A percentile compares a stretch with the other conserved stretches of the same genome.
phyloP scores from a whole-genome alignment of 2,329 filamentous ascomycete genomes.

The Fusarium sp. region DNA sequence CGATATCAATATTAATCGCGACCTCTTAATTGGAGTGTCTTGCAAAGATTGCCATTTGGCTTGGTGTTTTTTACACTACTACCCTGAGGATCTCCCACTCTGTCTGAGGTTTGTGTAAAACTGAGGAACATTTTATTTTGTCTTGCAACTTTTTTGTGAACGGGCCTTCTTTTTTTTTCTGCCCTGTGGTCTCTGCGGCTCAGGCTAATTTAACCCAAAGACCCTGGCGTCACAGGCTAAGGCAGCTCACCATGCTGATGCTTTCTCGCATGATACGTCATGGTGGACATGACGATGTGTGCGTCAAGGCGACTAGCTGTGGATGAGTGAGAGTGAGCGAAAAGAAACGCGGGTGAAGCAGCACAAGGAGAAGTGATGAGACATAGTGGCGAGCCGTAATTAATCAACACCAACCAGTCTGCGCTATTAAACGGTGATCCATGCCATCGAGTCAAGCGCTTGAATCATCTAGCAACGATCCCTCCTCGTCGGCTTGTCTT shows the following conservation, averaged over 20 bases:
- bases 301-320: constrained; percentile 6
- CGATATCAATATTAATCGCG: constrained; percentile 21
- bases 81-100: background rate
- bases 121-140: background rate
- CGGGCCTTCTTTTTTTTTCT: background rate
- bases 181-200: constrained; percentile 16
- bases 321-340: constrained; percentile 1
- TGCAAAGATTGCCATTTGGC: background rate
- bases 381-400: constrained; percentile 19
- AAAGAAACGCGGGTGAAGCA: background rate
- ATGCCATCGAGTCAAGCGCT: constrained; percentile 21
- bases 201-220: constrained; percentile 15
- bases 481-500: background rate
- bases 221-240: constrained; percentile 31
- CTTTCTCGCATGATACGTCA: constrained; percentile 28
- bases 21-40: constrained; percentile 11
- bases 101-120: background rate
- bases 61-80: background rate
- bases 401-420: constrained; percentile 8
- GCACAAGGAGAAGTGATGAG: constrained; percentile 3
- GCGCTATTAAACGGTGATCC: constrained; percentile 22
- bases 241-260: constrained; percentile 10
- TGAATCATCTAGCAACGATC: constrained; percentile 8
- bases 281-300: constrained; percentile 31
- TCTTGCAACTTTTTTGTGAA: background rate